Conservation (phyloP, 1,284 basidiomycete genomes). For the Trichosporon faecale region DNA sequence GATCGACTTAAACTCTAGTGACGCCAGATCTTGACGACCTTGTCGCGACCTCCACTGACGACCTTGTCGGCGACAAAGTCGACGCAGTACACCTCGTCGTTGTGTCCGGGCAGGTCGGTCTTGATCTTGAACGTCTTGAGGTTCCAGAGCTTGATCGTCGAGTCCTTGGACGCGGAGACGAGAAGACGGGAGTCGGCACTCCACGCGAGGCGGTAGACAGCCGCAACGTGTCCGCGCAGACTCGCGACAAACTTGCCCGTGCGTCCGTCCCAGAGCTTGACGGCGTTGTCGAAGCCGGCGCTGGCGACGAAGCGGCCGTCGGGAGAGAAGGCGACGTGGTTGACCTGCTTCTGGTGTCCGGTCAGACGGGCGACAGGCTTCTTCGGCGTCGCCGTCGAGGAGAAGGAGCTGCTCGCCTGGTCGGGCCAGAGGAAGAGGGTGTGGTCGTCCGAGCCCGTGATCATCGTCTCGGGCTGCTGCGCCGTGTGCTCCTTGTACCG, state of each 20-base stretch:
- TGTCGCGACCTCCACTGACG: conserved; percentile 80
- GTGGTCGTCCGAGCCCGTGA: conserved; percentile 92
- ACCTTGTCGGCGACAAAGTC: conserved; percentile 98
- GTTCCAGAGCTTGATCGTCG: conserved; percentile 96
- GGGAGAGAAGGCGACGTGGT: conserved; percentile 92
- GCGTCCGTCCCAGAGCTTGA: conserved; percentile 89
- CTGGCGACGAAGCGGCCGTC: conserved; percentile 89
- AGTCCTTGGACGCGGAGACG: conserved; percentile 92
- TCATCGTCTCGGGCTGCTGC: conserved; percentile 74
- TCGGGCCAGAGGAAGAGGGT: conserved; percentile 87
- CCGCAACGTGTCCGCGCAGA: conserved; percentile 86
- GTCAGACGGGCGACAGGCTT: conserved; percentile 86
- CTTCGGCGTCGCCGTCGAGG: conserved; percentile 55
- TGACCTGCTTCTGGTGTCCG: conserved; percentile 92
- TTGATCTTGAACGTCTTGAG: conserved; percentile 91
- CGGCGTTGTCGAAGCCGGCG: conserved; percentile 86
- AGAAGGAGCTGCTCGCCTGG: conserved; percentile 57
- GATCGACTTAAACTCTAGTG: neutral
- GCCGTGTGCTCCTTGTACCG: conserved; percentile 69
- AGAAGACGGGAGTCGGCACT: conserved; percentile 88
- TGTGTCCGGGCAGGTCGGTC: conserved; percentile 89
- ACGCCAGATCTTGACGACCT: conserved; percentile 57
- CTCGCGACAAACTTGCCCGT: conserved; percentile 90
- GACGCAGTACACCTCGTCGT: conserved; percentile 97
- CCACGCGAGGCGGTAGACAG: conserved; percentile 93